Percentiles rank a stretch among this genome's conserved stretches.
These are phyloP conservation scores for Arabidopsis arenosa DNA, from an alignment of 345 rosid species.

Conservation along the genomic window DNA sequence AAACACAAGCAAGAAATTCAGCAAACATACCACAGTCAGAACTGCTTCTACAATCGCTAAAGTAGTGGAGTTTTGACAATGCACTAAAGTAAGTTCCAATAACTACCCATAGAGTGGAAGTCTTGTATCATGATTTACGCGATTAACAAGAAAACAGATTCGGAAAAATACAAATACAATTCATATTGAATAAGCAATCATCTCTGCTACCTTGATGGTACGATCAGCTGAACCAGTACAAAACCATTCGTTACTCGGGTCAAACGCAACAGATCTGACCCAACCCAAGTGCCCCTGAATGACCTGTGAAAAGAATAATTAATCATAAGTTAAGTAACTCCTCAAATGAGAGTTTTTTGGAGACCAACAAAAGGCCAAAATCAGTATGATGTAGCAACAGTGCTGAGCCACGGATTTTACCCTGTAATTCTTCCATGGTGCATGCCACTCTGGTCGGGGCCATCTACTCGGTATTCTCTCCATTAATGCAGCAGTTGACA, in stretches of 20 bases:
- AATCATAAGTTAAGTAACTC: slow-evolving; percentile 26
- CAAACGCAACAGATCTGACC: slow-evolving; percentile 97
- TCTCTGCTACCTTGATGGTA: slow-evolving; percentile 76
- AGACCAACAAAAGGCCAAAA: slow-evolving; percentile 1
- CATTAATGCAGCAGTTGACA: slow-evolving; percentile 82
- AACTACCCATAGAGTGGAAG: background rate
- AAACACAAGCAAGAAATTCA: slow-evolving; percentile 23
- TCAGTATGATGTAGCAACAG: slow-evolving; percentile 17
- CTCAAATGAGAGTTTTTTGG: background rate
- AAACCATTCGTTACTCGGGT: slow-evolving; percentile 97
- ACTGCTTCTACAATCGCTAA: slow-evolving; percentile 8
- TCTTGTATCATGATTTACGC: background rate
- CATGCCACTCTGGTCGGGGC: slow-evolving; percentile 98
- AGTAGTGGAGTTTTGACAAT: background rate
- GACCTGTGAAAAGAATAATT: slow-evolving; percentile 45
- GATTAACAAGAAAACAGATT: background rate
- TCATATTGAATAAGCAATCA: background rate
- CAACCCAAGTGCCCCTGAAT: slow-evolving; percentile 98
- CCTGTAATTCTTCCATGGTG: slow-evolving; percentile 99
- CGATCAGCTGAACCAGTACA: slow-evolving; percentile 99
- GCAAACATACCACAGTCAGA: background rate
- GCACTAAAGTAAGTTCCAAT: slow-evolving; percentile 2
- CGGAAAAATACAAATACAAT: background rate
- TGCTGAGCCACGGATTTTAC: slow-evolving; percentile 49
- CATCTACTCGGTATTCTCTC: slow-evolving; percentile 97